These are phyloP conservation scores for Fusarium sp. DNA, from an alignment of 2,329 filamentous ascomycete species.

Conservation along the genomic window DNA sequence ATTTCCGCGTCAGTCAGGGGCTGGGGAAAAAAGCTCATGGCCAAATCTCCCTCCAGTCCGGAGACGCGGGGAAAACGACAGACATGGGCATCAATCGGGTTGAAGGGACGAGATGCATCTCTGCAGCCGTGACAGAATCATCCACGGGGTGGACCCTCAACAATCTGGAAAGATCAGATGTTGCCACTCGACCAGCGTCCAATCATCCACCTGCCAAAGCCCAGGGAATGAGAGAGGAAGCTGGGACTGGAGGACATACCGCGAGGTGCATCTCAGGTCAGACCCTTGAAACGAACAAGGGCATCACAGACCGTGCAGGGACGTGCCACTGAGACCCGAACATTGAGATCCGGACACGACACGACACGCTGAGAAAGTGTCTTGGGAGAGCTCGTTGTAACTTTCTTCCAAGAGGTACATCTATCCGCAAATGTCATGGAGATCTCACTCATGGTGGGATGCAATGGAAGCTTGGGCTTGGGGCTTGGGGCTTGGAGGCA, in stretches of 20 bases:
- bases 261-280: slow-evolving; percentile 26
- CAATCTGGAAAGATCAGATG: slow-evolving; percentile 31
- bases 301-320: slow-evolving; percentile 14
- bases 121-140: slow-evolving; percentile 21
- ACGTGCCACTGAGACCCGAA: slow-evolving; percentile 8
- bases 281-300: slow-evolving; percentile 27
- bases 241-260: slow-evolving; percentile 10
- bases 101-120: slow-evolving; percentile 26
- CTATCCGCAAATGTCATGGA: slow-evolving; percentile 25
- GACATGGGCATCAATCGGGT: slow-evolving; percentile 18
- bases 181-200: slow-evolving; percentile 19
- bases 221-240: slow-evolving; percentile 27
- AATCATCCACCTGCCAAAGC: slow-evolving; percentile 23
- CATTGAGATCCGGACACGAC: slow-evolving; percentile 8
- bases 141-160: slow-evolving; percentile 35
- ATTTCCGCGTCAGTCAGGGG: neutral
- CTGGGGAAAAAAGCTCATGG: slow-evolving; percentile 3
- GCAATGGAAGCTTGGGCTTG: slow-evolving; percentile 1
- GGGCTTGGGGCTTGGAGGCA: slow-evolving; percentile 4
- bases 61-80: slow-evolving; percentile 6
- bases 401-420: slow-evolving; percentile 20
- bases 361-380: neutral
- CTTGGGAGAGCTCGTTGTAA: slow-evolving; percentile 5
- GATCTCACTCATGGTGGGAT: slow-evolving; percentile 12
- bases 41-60: slow-evolving; percentile 26